These are phyloP conservation scores for Neophaeococcomyces mojaviensis DNA, from an alignment of 2,329 filamentous ascomycete species.

Conservation along the genomic window DNA sequence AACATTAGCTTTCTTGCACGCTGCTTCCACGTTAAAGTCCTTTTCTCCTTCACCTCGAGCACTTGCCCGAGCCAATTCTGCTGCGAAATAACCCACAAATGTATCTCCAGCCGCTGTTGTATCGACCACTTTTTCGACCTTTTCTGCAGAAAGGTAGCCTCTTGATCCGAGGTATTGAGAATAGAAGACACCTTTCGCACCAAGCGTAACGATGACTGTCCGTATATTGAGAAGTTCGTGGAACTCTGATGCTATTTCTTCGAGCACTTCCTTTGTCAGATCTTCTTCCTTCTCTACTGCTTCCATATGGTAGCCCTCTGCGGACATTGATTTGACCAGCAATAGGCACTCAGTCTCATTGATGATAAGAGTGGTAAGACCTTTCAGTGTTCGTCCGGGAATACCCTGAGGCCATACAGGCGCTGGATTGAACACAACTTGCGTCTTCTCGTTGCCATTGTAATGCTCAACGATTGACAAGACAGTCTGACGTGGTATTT, in stretches of 20 bases:
- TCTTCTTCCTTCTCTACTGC: constrained; percentile 22
- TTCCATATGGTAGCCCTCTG: constrained; percentile 11
- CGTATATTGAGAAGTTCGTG: constrained; percentile 56
- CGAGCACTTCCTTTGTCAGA: constrained; percentile 25
- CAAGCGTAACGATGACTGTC: constrained; percentile 78
- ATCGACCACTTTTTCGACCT: constrained; percentile 69
- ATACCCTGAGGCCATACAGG: constrained; percentile 69
- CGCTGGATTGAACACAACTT: constrained; percentile 78
- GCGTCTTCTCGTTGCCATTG: constrained; percentile 44
- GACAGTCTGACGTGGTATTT: constrained; percentile 62
- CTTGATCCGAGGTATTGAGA: constrained; percentile 44
- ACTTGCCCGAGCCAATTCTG: constrained; percentile 55
- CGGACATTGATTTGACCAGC: constrained; percentile 46
- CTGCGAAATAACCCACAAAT: constrained; percentile 81
- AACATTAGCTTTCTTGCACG: constrained; percentile 35
- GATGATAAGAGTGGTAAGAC: constrained; percentile 71
- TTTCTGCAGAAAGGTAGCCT: constrained; percentile 54
- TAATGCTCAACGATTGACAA: constrained; percentile 49
- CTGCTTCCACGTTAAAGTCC: constrained; percentile 39
- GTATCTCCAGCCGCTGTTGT: constrained; percentile 93
- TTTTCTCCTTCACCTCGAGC: constrained; percentile 35
- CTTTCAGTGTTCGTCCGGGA: constrained; percentile 57
- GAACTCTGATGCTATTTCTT: constrained; percentile 52
- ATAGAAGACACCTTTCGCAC: constrained; percentile 66
- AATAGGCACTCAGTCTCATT: constrained; percentile 85